phyloP scores from a whole-genome alignment of 176 grass and related monocot species.

The Aegilops bicornis region DNA sequence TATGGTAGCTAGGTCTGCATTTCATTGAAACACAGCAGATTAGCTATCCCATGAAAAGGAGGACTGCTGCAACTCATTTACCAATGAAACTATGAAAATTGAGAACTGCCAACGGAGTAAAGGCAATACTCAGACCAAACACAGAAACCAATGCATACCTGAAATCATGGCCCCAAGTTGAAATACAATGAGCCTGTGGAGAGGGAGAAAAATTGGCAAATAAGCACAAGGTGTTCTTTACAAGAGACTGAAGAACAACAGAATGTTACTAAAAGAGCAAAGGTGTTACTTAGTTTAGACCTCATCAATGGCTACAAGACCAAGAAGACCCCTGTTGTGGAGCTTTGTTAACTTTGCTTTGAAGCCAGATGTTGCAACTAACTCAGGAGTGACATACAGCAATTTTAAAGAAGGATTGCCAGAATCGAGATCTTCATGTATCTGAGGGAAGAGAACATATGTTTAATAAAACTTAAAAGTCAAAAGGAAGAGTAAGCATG shows the following conservation, averaged over 20 bases:
- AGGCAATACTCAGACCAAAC: conserved; percentile 5
- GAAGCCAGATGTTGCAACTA: conserved; percentile 81
- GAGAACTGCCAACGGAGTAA: conserved; percentile 2
- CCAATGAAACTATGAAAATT: conserved; percentile 8
- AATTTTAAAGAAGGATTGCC: conserved; percentile 81
- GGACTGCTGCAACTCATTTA: background rate
- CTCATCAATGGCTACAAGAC: conserved; percentile 88
- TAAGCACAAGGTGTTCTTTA: conserved; percentile 18
- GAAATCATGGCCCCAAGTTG: conserved; percentile 97
- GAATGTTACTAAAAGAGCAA: conserved; percentile 21
- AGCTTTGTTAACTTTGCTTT: conserved; percentile 79
- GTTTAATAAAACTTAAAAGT: background rate
- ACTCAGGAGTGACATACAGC: conserved; percentile 95
- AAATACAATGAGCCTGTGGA: conserved; percentile 93
- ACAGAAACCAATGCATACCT: conserved; percentile 44
- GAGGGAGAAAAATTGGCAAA: conserved; percentile 15
- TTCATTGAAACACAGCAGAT: conserved; percentile 31
- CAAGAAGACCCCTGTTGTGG: conserved; percentile 75
- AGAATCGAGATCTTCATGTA: conserved; percentile 85
- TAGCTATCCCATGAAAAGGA: background rate
- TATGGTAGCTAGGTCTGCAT: conserved; percentile 88
- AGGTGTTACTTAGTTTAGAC: conserved; percentile 37
- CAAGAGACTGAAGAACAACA: conserved; percentile 20
- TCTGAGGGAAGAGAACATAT: conserved; percentile 44
- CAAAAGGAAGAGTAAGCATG: background rate